Evolutionary conservation across 345 rosid species (phyloP).

Genomic region (Citrus glauca): DNA sequence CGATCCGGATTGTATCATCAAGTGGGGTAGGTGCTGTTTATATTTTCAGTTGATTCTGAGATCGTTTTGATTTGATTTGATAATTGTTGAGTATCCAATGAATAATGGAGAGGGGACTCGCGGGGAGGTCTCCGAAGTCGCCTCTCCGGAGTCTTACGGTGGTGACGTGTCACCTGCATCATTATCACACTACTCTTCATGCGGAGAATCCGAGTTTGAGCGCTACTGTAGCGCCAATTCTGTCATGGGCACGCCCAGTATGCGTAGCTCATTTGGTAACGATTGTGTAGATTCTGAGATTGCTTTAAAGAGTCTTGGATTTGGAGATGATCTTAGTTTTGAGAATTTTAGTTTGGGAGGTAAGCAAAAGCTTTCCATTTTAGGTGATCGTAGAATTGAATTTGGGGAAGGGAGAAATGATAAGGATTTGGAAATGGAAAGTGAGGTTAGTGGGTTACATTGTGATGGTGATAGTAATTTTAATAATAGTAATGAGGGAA

Average conservation of each 20-base stretch:
- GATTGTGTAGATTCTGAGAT: slow-evolving; percentile 66
- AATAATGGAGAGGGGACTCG: slow-evolving; percentile 44
- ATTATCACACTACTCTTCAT: slow-evolving; percentile 71
- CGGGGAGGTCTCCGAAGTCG: slow-evolving; percentile 29
- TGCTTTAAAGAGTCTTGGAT: slow-evolving; percentile 38
- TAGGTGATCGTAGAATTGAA: slow-evolving; percentile 24
- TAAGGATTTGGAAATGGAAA: slow-evolving; percentile 2
- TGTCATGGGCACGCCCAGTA: slow-evolving; percentile 69
- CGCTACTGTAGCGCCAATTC: slow-evolving; percentile 86
- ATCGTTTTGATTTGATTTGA: background rate
- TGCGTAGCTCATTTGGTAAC: slow-evolving; percentile 54
- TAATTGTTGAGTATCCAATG: slow-evolving; percentile 27
- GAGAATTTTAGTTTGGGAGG: slow-evolving; percentile 68
- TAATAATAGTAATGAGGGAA: background rate
- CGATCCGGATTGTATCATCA: background rate
- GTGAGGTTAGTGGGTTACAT: slow-evolving; percentile 4
- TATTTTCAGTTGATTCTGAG: background rate
- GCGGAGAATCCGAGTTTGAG: slow-evolving; percentile 82
- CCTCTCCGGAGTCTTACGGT: slow-evolving; percentile 40
- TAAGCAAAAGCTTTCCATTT: slow-evolving; percentile 21
- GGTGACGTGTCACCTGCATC: slow-evolving; percentile 40
- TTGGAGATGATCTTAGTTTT: slow-evolving; percentile 44
- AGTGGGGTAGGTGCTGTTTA: slow-evolving; percentile 3
- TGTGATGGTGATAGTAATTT: background rate
- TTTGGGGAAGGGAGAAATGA: slow-evolving; percentile 20